Evolutionary conservation across 2,329 filamentous ascomycete species (phyloP).

Genomic region (Chaetomium sp.): DNA sequence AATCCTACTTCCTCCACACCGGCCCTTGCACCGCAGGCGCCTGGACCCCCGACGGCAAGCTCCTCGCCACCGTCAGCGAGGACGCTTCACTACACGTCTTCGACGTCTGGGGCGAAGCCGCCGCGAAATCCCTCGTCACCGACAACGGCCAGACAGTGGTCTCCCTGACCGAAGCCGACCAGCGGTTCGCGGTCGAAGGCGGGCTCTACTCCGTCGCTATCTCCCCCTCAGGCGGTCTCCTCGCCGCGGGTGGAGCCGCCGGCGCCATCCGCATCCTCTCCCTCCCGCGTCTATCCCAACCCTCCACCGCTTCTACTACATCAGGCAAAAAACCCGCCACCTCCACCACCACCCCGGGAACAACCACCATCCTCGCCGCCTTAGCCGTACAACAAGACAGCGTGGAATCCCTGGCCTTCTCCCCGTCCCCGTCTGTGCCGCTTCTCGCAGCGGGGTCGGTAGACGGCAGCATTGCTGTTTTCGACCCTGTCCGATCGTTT

Average conservation of each 20-base stretch:
- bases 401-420: slow-evolving; percentile 71
- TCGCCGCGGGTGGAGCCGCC: slow-evolving; percentile 81
- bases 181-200: slow-evolving; percentile 86
- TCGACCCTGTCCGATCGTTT: slow-evolving; percentile 80
- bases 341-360: slow-evolving; percentile 16
- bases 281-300: slow-evolving; percentile 56
- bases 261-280: slow-evolving; percentile 81
- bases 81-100: slow-evolving; percentile 86
- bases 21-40: slow-evolving; percentile 78
- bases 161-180: slow-evolving; percentile 70
- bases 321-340: slow-evolving; percentile 11
- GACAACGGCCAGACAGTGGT: slow-evolving; percentile 61
- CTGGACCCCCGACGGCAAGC: slow-evolving; percentile 81
- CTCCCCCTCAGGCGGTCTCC: slow-evolving; percentile 70
- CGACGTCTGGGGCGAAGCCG: slow-evolving; percentile 79
- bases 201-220: slow-evolving; percentile 84
- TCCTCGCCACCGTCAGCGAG: slow-evolving; percentile 84
- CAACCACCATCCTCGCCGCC: slow-evolving; percentile 66
- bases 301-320: slow-evolving; percentile 10
- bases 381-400: slow-evolving; percentile 70
- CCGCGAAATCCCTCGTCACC: slow-evolving; percentile 45
- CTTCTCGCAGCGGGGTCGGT: slow-evolving; percentile 61
- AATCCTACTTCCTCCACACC: slow-evolving; percentile 89
- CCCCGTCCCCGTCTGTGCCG: slow-evolving; percentile 34
- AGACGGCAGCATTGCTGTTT: slow-evolving; percentile 74